These are phyloP conservation scores for Agastache rugosa DNA, from an alignment of 257 asterid species.

Conservation along the genomic window DNA sequence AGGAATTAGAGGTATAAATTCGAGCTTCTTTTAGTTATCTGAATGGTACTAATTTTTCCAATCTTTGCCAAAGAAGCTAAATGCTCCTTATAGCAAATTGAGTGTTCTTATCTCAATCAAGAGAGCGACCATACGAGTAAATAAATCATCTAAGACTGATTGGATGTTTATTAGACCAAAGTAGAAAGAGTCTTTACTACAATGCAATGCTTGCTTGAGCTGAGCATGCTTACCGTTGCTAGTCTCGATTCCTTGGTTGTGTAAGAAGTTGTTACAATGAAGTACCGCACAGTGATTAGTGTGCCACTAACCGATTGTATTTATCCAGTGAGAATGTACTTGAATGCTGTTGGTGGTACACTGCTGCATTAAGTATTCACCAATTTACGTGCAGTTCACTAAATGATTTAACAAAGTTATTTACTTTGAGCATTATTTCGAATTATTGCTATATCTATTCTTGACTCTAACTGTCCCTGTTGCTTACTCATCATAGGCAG, in stretches of 20 bases:
- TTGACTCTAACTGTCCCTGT: constrained; percentile 33
- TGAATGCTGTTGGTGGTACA: not conserved
- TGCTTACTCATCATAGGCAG: constrained; percentile 56
- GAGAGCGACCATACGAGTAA: not conserved
- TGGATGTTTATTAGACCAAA: not conserved
- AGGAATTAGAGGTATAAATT: not conserved
- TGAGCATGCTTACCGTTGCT: not conserved
- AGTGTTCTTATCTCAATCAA: constrained; percentile 16
- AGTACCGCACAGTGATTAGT: not conserved
- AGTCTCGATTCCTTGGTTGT: constrained; percentile 9
- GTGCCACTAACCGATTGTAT: constrained; percentile 9
- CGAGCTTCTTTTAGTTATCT: not conserved
- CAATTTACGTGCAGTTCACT: not conserved
- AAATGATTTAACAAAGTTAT: not conserved
- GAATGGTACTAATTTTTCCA: not conserved
- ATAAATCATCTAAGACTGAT: constrained; percentile 4
- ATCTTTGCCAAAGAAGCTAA: constrained; percentile 6
- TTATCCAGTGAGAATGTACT: constrained; percentile 14
- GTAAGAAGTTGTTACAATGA: not conserved
- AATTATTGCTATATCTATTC: constrained; percentile 1
- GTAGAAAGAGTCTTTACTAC: not conserved
- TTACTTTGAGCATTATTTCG: not conserved
- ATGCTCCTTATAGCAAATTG: not conserved
- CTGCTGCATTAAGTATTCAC: constrained; percentile 8
- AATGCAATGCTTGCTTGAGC: not conserved